Conservation (phyloP, 768 basidiomycete genomes). For the Suillus paluster region DNA sequence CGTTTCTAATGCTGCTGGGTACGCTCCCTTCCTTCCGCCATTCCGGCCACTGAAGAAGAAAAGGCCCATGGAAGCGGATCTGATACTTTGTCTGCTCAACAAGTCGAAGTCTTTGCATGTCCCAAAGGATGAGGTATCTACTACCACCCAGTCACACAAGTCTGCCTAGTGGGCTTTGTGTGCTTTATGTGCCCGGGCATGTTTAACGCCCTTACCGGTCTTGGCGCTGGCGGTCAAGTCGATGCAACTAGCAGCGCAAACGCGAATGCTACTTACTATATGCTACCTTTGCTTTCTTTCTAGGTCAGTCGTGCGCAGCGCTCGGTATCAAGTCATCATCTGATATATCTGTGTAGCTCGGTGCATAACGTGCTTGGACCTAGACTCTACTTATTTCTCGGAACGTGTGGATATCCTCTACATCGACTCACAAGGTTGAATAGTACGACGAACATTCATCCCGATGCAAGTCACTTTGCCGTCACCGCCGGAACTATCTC, state of each 20-base stretch:
- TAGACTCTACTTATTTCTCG: constrained; percentile 71
- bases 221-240: constrained; percentile 75
- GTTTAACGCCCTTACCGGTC: constrained; percentile 74
- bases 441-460: constrained; percentile 74
- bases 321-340: background rate
- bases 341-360: constrained; percentile 54
- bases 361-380: constrained; percentile 84
- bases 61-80: background rate
- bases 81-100: constrained; percentile 10
- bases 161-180: constrained; percentile 61
- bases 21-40: background rate
- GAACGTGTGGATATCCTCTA: constrained; percentile 78
- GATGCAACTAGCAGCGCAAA: constrained; percentile 70
- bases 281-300: constrained; percentile 60
- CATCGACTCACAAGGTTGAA: too few species aligned
- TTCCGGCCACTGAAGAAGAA: background rate
- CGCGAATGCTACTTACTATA: constrained; percentile 71
- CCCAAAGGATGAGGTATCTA: constrained; percentile 57
- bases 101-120: constrained; percentile 38
- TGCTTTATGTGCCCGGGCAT: constrained; percentile 53
- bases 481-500: constrained; percentile 76
- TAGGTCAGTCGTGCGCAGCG: constrained; percentile 48
- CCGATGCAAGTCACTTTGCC: constrained; percentile 61
- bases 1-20: background rate
- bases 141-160: constrained; percentile 57